Evolutionary conservation across 2,329 filamentous ascomycete species (phyloP).

Genomic region (Phialophora macrospora): DNA sequence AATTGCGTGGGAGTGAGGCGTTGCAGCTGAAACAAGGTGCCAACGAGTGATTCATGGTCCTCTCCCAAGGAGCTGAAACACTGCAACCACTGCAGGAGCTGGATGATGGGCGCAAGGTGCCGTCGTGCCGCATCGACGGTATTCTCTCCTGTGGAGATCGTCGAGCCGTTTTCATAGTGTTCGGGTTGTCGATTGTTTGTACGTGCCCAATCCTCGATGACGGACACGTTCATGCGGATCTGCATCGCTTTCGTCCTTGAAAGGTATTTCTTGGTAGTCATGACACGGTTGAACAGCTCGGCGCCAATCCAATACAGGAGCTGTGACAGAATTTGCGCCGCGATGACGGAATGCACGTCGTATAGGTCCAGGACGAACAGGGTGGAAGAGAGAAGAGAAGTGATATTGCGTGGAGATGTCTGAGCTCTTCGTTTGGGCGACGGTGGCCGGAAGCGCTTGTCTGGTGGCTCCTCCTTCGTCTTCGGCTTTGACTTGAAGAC

Average conservation of each 20-base stretch:
- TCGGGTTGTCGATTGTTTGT: slow-evolving; percentile 92
- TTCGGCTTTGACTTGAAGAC: slow-evolving; percentile 91
- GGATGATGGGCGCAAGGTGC: slow-evolving; percentile 87
- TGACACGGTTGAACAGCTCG: slow-evolving; percentile 96
- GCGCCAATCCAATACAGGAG: slow-evolving; percentile 95
- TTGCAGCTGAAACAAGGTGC: slow-evolving; percentile 86
- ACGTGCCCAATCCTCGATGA: slow-evolving; percentile 92
- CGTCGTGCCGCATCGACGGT: slow-evolving; percentile 82
- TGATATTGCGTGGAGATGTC: slow-evolving; percentile 91
- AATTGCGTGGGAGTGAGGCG: slow-evolving; percentile 84
- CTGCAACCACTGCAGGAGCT: slow-evolving; percentile 95
- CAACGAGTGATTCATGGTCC: slow-evolving; percentile 84
- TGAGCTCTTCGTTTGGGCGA: slow-evolving; percentile 93
- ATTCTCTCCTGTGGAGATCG: slow-evolving; percentile 80
- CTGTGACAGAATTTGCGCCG: slow-evolving; percentile 86
- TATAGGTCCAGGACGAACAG: slow-evolving; percentile 98
- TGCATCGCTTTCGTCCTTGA: slow-evolving; percentile 99
- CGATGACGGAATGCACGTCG: slow-evolving; percentile 97
- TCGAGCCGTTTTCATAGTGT: slow-evolving; percentile 92
- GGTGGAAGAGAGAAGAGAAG: slow-evolving; percentile 90
- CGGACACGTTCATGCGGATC: slow-evolving; percentile 97
- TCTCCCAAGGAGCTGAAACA: slow-evolving; percentile 95
- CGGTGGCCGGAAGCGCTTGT: slow-evolving; percentile 88
- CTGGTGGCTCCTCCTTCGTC: slow-evolving; percentile 81
- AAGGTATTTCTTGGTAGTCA: slow-evolving; percentile 93